Conservation (phyloP, 768 basidiomycete genomes). For the Tylopilus subfusipes region DNA sequence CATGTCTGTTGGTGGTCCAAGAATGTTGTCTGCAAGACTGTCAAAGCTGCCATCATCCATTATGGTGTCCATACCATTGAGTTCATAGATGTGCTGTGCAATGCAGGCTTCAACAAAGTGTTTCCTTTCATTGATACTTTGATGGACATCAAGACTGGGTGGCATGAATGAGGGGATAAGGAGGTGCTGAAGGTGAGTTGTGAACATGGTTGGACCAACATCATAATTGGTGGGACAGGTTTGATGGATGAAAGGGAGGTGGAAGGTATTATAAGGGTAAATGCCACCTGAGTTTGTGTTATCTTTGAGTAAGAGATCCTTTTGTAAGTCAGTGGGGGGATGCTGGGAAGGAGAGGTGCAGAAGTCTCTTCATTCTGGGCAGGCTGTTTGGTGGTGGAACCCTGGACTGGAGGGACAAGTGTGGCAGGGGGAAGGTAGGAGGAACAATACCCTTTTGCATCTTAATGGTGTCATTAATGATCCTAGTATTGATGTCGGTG, state of each 20-base stretch:
- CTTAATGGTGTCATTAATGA: constrained; percentile 75
- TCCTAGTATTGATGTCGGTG: constrained; percentile 54
- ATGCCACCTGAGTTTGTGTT: constrained; percentile 75
- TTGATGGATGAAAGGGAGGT: constrained; percentile 78
- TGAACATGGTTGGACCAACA: constrained; percentile 57
- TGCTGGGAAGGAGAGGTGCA: constrained; percentile 31
- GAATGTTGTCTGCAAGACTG: constrained; percentile 39
- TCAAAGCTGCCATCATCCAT: constrained; percentile 75
- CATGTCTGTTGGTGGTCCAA: constrained; percentile 1
- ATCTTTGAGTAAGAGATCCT: constrained; percentile 75
- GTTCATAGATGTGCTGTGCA: constrained; percentile 82
- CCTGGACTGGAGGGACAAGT: constrained; percentile 18
- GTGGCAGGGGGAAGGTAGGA: constrained; percentile 23
- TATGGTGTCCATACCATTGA: constrained; percentile 74
- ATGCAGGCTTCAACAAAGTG: constrained; percentile 87
- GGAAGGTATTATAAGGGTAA: constrained; percentile 90
- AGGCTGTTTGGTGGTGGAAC: constrained; percentile 27
- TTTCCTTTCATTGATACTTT: constrained; percentile 88
- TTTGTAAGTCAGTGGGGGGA: constrained; percentile 62
- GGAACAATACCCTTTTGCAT: constrained; percentile 52
- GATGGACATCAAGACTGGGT: constrained; percentile 85
- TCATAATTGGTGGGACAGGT: constrained; percentile 62
- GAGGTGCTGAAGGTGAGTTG: constrained; percentile 72
- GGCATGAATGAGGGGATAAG: constrained; percentile 91
- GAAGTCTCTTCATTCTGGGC: constrained; percentile 56